Base-by-base conservation (phyloP, 1,284 basidiomycete species). In the Grifola frondosa region DNA sequence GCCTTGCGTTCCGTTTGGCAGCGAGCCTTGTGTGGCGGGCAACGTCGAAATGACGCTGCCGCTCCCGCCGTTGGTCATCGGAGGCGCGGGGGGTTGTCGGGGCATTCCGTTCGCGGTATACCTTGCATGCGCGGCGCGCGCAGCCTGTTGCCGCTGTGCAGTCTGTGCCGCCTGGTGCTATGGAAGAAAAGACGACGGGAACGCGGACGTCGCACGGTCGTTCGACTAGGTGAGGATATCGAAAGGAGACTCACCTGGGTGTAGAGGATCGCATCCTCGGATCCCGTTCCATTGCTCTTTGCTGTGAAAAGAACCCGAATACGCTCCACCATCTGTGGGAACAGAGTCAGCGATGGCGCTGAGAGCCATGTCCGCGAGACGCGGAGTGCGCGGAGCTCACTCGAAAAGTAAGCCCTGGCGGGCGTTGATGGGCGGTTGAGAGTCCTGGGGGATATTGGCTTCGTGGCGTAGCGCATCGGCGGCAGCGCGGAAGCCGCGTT, bases 321-420 rank as follows among this genome's bases (percentile, higher is more conserved):
- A 91, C 88, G 54, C 80, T 84, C 88, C 87, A 90, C 88, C 87
- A 90, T 61, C 87, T 89, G 55, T 9, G 28, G 30, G 16, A 25
- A 6, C n/a, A 25, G 37, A 52, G 34, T 17, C 29, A 32, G n/a
- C 19, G 16, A 23, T 1, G 5, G 13, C 20, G 10, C 29, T 28
- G 22, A 24, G 30, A 48, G 47, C 22, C n/a, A 17, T 17, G 24
- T 11, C 15, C 5, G 35, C 16, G 30, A 9, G 11, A n/a, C 13
- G 32, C 9, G 34, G 37, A 29, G 13, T 43, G n/a, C 22, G 8
- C 23, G 46, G 15, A 38, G 78, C 85, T 48, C 56, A 88, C 86
- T 90, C 88, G 66, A 88, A 90, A 28, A 90, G 69, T 46, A 90
- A 71, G 38, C 87, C 88, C 63, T 89, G 88, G 45, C 78, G 78